Evolutionary conservation across 2,329 filamentous ascomycete genomes (phyloP), one percentile per base, ranked within the genome.

Genomic region (Ophiosphaerella korrae): DNA sequence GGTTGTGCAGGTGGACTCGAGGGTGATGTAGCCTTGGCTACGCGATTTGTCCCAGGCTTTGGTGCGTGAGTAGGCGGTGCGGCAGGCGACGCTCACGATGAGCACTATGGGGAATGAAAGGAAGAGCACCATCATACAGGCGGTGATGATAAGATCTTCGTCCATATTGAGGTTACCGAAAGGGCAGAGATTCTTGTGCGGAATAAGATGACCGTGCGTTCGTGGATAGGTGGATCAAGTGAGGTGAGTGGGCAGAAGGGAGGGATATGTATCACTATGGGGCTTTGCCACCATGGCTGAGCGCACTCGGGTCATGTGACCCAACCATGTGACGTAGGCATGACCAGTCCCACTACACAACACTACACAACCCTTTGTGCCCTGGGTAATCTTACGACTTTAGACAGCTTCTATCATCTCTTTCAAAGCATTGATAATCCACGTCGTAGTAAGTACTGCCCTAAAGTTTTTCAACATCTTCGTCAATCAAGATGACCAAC

Each of bases 21-120:
- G 61, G 16, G 55, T 56, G 37, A 63, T 53, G 44, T 52, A 41
- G 24, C 55, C 53, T 51, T 63, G 60, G 42, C 60, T 68, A 51
- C 66, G 64, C 29, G 53, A 50, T 34, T 63, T 64, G 53, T 70
- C 66, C 67, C 67, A 70, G 21, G 58, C 58, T 50, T 68, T 68
- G 50, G 67, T 69, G 58, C 67, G 67, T 29, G 55, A 54, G 51
- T 69, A 68, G 35, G 67, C 63, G 35, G 66, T 50, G 52, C 60
- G 61, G 43, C 54, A 50, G 4, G 62, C 66, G 23, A 61, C 60
- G 54, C 59, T 42, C 41, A 64, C 44, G 44, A 66, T 58, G 16
- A 60, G 50, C 37, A 62, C 40, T 40, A 66, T 47, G 18, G 66
- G 66, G 23, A 67, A 62, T 9, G 58, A 50, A 33, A 68, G 55